phyloP scores from a whole-genome alignment of 1,284 basidiomycete species.

The Cutaneotrichosporon daszewskae region DNA sequence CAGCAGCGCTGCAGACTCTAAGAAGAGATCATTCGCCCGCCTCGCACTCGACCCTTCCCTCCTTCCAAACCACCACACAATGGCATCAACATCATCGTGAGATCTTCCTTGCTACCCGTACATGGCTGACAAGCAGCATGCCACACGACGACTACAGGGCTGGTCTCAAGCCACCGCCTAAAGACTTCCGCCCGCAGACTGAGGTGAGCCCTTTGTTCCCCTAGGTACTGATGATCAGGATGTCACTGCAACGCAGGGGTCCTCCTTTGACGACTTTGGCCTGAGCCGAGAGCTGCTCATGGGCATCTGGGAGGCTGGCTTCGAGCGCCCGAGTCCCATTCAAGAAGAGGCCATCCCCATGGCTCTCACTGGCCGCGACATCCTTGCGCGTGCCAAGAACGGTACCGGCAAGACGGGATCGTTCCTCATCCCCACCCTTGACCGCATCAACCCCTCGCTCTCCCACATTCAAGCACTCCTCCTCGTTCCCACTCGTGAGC shows the following conservation, averaged over 20 bases:
- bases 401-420: slow-evolving; percentile 69
- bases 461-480: slow-evolving; percentile 91
- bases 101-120: slow-evolving; percentile 1
- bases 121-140: neutral
- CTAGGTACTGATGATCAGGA: slow-evolving; percentile 51
- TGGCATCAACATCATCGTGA: slow-evolving; percentile 46
- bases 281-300: slow-evolving; percentile 74
- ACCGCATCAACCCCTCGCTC: slow-evolving; percentile 80
- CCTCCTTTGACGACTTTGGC: slow-evolving; percentile 84
- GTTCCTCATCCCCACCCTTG: slow-evolving; percentile 94
- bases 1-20: too few species aligned
- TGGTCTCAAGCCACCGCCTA: slow-evolving; percentile 72
- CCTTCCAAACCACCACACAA: slow-evolving; percentile 23
- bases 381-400: slow-evolving; percentile 63
- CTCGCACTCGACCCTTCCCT: neutral
- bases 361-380: slow-evolving; percentile 78
- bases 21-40: too few species aligned
- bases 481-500: slow-evolving; percentile 89
- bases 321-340: slow-evolving; percentile 93
- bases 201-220: slow-evolving; percentile 51
- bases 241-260: slow-evolving; percentile 82
- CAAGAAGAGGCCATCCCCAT: slow-evolving; percentile 95
- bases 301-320: slow-evolving; percentile 95
- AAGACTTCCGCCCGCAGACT: slow-evolving; percentile 86
- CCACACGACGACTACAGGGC: slow-evolving; percentile 31